Base-by-base conservation (phyloP, 306 rosid genomes). In the Carpinus viminea region DNA sequence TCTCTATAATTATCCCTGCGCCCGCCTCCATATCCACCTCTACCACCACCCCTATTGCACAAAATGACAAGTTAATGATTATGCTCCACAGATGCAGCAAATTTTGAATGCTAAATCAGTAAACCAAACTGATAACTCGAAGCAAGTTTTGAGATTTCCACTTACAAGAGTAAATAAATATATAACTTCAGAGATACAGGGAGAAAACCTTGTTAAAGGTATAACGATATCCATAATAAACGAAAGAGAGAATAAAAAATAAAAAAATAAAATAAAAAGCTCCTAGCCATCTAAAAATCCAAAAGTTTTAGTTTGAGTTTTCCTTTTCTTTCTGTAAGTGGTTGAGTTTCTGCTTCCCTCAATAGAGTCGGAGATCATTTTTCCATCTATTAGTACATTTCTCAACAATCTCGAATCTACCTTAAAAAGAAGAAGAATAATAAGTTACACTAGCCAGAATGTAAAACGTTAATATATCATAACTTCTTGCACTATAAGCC, bases 11-110 rank as follows among this genome's bases (percentile, higher is more conserved):
- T 95, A 80, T 94, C 98, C 74, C 93, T 83, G 81, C 99, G 99
- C 85, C 98, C 98, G 1, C 91, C 89, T 7, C 98, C 97, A 66
- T 93, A 96, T 81, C 99, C 98, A 79, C 99, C 99, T 86, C 99
- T 89, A 76, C 92, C 90, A 72, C 91, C 85, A 71, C 97, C 94
- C 89, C 88, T 86, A 45, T 68, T 72, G 31, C 79, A 78, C 61
- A 81, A 56, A 56, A 75, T 71, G 68, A 79, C 9, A 51, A 70
- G 70, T 71, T 31, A 73, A 47, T 68, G 51, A 68, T 61, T 48
- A 50, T 41, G 57, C 17, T 4, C 21, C 11, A n/a, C 48, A 17
- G 16, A 73, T 26, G 18, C 16, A 52, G 43, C 48, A 64, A 73
- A 73, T 2, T 9, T 11, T 47, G 43, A 62, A 36, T 18, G 41